Evolutionary conservation across 129 eudicot species (phyloP).

Genomic region (Pseudognaphalium luteoalbum): DNA sequence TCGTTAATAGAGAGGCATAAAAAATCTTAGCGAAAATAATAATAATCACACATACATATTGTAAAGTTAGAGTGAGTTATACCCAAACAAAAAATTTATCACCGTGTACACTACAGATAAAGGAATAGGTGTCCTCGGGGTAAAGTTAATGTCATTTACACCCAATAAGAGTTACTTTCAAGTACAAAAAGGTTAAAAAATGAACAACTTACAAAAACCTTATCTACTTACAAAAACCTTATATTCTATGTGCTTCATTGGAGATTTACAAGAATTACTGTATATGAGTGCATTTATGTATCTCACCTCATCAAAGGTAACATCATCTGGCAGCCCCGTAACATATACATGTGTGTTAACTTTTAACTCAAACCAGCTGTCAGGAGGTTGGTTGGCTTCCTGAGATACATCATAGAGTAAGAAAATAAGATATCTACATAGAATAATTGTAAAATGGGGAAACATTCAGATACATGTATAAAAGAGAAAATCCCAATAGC

Average conservation of each 20-base stretch:
- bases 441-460: too few species aligned
- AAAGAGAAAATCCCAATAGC: too few species aligned
- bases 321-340: conserved; percentile 94
- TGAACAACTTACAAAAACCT: not conserved
- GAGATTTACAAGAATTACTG: conserved; percentile 11
- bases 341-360: conserved; percentile 93
- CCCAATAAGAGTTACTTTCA: not conserved
- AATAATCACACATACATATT: not conserved
- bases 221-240: not conserved
- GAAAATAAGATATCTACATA: not conserved
- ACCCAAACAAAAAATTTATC: not conserved
- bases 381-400: conserved; percentile 98
- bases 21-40: not conserved
- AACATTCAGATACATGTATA: too few species aligned
- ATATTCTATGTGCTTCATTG: not conserved
- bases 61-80: not conserved
- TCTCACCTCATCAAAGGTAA: conserved; percentile 89
- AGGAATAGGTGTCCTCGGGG: not conserved
- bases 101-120: not conserved
- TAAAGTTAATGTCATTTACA: conserved; percentile 11
- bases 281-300: conserved; percentile 14
- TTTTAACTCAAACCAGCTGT: conserved; percentile 94
- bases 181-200: not conserved
- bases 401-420: conserved; percentile 31
- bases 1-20: conserved; percentile 12